Conservation (phyloP, 2,329 filamentous ascomycete species). For the Colletotrichum spinosum region DNA sequence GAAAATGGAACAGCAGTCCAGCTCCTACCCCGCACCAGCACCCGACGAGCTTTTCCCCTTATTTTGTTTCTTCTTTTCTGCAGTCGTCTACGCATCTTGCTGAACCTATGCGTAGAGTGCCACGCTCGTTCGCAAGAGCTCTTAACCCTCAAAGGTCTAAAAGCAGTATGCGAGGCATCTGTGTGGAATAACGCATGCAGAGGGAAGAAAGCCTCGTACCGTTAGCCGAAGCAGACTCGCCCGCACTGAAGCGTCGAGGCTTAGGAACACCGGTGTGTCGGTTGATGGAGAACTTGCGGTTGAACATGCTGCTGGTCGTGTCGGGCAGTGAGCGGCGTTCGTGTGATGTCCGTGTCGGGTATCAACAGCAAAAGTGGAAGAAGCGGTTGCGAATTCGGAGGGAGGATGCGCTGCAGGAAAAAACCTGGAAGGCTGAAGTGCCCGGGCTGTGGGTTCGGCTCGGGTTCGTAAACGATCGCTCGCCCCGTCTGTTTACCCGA, state of each 20-base stretch:
- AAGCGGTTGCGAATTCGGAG: too few species aligned
- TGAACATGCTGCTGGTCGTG: constrained; percentile 54
- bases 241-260: constrained; percentile 68
- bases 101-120: too few species aligned
- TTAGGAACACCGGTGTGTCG: constrained; percentile 72
- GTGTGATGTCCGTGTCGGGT: too few species aligned
- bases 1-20: constrained; percentile 17
- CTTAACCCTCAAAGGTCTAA: neutral
- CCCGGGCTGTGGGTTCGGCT: constrained; percentile 3
- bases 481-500: constrained; percentile 19
- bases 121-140: too few species aligned
- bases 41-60: constrained; percentile 28
- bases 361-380: neutral
- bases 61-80: neutral
- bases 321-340: neutral
- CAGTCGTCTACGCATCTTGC: neutral
- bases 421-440: too few species aligned
- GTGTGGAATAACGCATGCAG: neutral
- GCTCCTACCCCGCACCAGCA: constrained; percentile 35
- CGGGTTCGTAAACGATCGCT: constrained; percentile 1
- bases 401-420: too few species aligned
- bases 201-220: constrained; percentile 12
- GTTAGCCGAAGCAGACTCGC: constrained; percentile 60
- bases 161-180: neutral
- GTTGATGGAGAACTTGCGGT: constrained; percentile 76